phyloP scores from a whole-genome alignment of 2,329 filamentous ascomycete species.

The Verticillium zaregamsianum region DNA sequence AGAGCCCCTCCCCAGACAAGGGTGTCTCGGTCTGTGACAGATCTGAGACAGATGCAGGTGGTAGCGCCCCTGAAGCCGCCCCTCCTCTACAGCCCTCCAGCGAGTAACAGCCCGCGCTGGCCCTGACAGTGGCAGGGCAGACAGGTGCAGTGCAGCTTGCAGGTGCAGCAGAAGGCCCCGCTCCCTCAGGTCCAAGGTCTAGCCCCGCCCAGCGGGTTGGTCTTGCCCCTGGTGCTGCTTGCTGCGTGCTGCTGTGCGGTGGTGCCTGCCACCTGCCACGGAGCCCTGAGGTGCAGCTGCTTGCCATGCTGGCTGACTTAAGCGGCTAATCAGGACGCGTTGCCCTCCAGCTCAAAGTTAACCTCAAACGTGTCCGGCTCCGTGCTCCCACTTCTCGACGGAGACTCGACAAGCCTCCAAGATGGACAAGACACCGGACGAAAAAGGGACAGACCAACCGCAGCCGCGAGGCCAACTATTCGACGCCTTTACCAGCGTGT shows the following conservation, averaged over 20 bases:
- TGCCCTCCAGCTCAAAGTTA: constrained; percentile 27
- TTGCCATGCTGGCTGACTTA: constrained; percentile 12
- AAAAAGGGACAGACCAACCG: neutral
- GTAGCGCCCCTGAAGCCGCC: constrained; percentile 16
- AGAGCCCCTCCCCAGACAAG: constrained; percentile 4
- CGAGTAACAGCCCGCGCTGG: neutral
- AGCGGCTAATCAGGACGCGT: constrained; percentile 21
- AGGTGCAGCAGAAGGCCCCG: neutral
- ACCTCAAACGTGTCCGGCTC: constrained; percentile 33
- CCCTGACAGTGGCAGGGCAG: neutral
- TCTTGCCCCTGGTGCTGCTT: neutral
- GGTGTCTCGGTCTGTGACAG: constrained; percentile 32
- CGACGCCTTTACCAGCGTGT: constrained; percentile 2
- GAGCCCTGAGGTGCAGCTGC: neutral
- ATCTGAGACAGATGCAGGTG: constrained; percentile 33
- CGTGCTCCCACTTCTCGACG: constrained; percentile 7
- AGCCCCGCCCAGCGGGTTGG: neutral
- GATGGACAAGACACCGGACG: neutral
- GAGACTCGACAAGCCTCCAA: neutral
- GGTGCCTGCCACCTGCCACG: neutral
- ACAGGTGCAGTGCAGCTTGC: neutral
- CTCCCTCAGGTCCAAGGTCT: neutral
- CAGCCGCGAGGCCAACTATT: neutral
- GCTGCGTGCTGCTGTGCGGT: neutral
- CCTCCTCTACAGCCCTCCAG: constrained; percentile 12